These are phyloP conservation scores for Apiotrichum mycotoxinovorans DNA, from an alignment of 1,284 basidiomycete species.

Conservation along the genomic window DNA sequence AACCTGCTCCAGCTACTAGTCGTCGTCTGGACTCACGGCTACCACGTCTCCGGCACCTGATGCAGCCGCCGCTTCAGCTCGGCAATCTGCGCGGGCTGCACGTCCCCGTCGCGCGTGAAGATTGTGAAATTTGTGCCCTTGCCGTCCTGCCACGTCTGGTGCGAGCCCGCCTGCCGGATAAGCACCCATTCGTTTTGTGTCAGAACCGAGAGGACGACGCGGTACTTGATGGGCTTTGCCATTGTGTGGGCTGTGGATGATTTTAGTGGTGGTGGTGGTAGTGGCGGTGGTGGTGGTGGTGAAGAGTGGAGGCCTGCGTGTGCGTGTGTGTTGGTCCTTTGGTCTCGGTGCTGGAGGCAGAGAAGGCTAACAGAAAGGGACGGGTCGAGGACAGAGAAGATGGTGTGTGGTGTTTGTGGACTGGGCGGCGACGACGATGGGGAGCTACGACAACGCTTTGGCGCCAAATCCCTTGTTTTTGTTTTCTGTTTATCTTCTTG, in stretches of 20 bases:
- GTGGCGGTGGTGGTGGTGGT: no score
- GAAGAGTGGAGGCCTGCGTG: not conserved
- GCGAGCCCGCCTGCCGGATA: constrained; percentile 1
- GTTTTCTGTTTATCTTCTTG: no score
- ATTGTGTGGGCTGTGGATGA: not conserved
- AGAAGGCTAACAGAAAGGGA: no score
- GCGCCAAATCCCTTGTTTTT: no score
- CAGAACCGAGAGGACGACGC: not conserved
- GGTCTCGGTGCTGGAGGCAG: no score
- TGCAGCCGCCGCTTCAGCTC: not conserved
- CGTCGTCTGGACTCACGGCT: no score
- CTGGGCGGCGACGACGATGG: no score
- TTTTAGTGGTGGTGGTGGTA: not conserved
- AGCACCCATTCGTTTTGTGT: constrained; percentile 1
- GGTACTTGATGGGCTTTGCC: constrained; percentile 1
- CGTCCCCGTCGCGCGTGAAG: not conserved
- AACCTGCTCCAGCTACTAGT: no score
- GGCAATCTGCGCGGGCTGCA: not conserved
- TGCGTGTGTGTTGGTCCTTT: no score
- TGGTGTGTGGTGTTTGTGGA: no score
- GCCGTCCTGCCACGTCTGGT: constrained; percentile 2
- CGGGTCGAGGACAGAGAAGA: no score
- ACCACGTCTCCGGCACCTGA: not conserved
- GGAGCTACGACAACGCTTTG: no score
- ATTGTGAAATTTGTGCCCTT: not conserved